These are phyloP conservation scores for Pilatotrama ljubarskyi DNA, from an alignment of 768 basidiomycete species.

Conservation along the genomic window DNA sequence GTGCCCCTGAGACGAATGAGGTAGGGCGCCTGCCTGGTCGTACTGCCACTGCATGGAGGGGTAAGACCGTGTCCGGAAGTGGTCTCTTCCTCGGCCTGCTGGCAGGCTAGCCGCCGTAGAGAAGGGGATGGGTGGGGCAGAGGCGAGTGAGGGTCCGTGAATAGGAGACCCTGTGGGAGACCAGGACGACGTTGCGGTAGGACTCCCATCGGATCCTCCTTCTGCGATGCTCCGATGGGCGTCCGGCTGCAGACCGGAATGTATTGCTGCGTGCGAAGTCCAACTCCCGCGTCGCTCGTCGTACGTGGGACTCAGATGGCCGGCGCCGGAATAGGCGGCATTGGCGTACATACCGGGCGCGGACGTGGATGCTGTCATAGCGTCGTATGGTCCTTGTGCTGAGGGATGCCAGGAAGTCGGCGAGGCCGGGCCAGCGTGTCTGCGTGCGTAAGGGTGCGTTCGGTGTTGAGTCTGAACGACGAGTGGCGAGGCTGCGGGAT, in stretches of 20 bases:
- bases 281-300: constrained; percentile 20
- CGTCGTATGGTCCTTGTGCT: constrained; percentile 7
- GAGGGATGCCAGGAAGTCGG: constrained; percentile 12
- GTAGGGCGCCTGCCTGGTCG: constrained; percentile 22
- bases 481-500: constrained; percentile 10
- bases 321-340: constrained; percentile 4
- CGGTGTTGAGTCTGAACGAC: constrained; percentile 9
- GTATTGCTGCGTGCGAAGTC: constrained; percentile 14
- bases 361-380: constrained; percentile 4
- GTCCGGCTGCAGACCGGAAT: constrained; percentile 11
- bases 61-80: constrained; percentile 26
- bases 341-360: constrained; percentile 13
- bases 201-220: constrained; percentile 15
- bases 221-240: constrained; percentile 16
- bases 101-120: constrained; percentile 23
- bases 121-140: constrained; percentile 24
- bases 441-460: constrained; percentile 15
- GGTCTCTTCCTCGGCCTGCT: constrained; percentile 25
- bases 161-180: constrained; percentile 20
- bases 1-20: constrained; percentile 9
- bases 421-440: constrained; percentile 6
- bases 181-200: constrained; percentile 19
- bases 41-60: constrained; percentile 26
- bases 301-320: constrained; percentile 15
- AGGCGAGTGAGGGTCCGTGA: constrained; percentile 22